Conservation (phyloP, 805 yeast species). For the Candida mattraensis region DNA sequence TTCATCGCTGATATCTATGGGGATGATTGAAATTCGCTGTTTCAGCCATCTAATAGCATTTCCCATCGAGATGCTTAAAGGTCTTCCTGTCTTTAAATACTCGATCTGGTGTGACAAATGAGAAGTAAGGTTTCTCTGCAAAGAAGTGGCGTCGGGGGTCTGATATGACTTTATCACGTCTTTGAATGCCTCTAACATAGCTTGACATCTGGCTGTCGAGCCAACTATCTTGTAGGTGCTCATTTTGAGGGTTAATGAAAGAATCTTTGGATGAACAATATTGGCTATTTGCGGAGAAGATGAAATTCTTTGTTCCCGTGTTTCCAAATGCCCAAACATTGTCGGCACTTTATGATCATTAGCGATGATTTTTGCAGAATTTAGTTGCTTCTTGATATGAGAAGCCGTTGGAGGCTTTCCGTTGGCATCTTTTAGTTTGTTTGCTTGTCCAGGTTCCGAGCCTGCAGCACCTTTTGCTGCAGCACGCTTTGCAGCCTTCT, state of each 20-base stretch:
- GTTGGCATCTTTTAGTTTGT: slow-evolving; percentile 23
- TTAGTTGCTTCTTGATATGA: slow-evolving; percentile 53
- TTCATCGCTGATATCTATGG: slow-evolving; percentile 66
- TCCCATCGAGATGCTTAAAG: slow-evolving; percentile 93
- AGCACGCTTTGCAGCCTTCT: slow-evolving; percentile 90
- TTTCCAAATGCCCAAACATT: slow-evolving; percentile 76
- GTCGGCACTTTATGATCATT: slow-evolving; percentile 53
- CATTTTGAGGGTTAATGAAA: slow-evolving; percentile 73
- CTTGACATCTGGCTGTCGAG: slow-evolving; percentile 78
- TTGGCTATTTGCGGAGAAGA: slow-evolving; percentile 57
- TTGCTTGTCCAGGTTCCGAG: slow-evolving; percentile 17
- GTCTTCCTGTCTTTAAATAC: slow-evolving; percentile 85
- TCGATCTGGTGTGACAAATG: slow-evolving; percentile 92
- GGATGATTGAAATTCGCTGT: slow-evolving; percentile 83
- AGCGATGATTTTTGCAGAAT: slow-evolving; percentile 49
- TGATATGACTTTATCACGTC: slow-evolving; percentile 74
- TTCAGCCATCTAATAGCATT: slow-evolving; percentile 97
- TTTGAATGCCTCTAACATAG: slow-evolving; percentile 84
- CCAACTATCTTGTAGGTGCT: slow-evolving; percentile 88
- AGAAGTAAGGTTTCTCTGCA: slow-evolving; percentile 84
- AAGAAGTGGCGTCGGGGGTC: slow-evolving; percentile 82
- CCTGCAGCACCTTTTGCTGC: slow-evolving; percentile 66
- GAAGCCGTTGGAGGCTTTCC: slow-evolving; percentile 45
- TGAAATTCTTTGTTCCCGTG: slow-evolving; percentile 71
- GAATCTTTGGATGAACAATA: slow-evolving; percentile 83